Base-by-base conservation (phyloP, 1,284 basidiomycete genomes). In the Heterobasidion occidentale region DNA sequence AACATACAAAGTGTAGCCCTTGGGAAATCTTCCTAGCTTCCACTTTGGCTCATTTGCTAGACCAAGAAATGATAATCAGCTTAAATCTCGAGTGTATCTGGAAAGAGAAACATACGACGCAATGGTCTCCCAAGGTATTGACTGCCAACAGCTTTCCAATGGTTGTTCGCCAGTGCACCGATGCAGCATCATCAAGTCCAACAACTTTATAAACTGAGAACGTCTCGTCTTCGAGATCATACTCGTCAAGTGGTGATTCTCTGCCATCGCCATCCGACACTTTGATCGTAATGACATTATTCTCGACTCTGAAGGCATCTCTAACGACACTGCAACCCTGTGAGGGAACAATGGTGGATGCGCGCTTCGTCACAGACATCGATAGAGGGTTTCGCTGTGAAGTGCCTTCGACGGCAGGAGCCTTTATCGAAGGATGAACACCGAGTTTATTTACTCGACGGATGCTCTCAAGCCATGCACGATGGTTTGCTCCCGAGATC, bases 1-100 rank as follows among this genome's bases (percentile, higher is more conserved):
- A 1, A 53, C 5, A 58, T 53, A 60, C 9, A 60, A 52, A 2
- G 54, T 52, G 52, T 60, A 60, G 9, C 53, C 47, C 0, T 42
- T 27, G 1, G 59, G 59, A 38, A 60, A 57, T 1, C 14, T 42
- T 5, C 53, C 0, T 2, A 60, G 53, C 36, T 5, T 56, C 59
- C 59, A 60, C 0, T 36, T n/a, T 7, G 46, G 46, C 11, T 11
- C n/a, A 8, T 14, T 11, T 11, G 19, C 46, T 47, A 47, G 9
- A 47, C 7, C 2, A 47, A 20, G 19, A 20, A 6, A 11, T 11
- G 4, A 11, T 9, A 6, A 20, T 19, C 46, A 33, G 14, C 3
- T 14, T 47, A 2, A 15, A 47, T 42, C 38, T 42, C 38, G n/a
- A 15, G 3, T 6, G 2, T 4, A 20, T 11, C n/a, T 15, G 17